phyloP scores from a whole-genome alignment of 164 flowering plant species.

The Magnolia officinalis region DNA sequence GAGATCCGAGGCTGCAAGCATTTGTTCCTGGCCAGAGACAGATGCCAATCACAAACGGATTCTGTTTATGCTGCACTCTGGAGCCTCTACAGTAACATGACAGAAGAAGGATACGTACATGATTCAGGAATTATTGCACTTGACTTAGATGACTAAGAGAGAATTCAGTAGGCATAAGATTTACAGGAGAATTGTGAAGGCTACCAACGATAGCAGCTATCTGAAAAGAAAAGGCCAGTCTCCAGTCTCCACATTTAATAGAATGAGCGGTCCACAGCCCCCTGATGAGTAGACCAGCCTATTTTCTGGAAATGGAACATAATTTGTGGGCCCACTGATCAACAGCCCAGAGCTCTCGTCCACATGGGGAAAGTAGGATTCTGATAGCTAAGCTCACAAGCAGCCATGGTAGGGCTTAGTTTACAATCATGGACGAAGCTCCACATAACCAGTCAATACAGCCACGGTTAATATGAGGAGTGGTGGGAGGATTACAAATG shows the following conservation, averaged over 20 bases:
- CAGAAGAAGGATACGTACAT: not conserved
- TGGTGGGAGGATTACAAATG: slow-evolving; percentile 80
- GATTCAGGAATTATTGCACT: not conserved
- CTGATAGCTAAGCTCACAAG: not conserved
- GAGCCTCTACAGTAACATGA: slow-evolving; percentile 1
- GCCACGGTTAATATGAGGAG: slow-evolving; percentile 72
- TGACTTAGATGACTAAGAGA: slow-evolving; percentile 1
- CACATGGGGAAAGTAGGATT: not conserved
- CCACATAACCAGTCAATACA: slow-evolving; percentile 78
- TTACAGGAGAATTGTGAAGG: too few species aligned
- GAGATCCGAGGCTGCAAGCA: slow-evolving; percentile 4
- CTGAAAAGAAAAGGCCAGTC: too few species aligned
- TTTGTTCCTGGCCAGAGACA: not conserved
- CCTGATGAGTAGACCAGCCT: too few species aligned
- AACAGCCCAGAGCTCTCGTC: not conserved
- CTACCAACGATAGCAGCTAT: too few species aligned
- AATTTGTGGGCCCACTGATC: not conserved
- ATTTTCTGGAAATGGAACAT: not conserved
- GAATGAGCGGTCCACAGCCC: too few species aligned
- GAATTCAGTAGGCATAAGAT: too few species aligned
- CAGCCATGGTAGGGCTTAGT: not conserved
- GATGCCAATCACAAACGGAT: not conserved
- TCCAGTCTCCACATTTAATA: too few species aligned
- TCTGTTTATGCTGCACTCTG: not conserved
- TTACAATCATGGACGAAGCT: slow-evolving; percentile 69